These are phyloP conservation scores for Gnaphalium uliginosum DNA, from an alignment of 129 eudicot genomes.

Conservation along the genomic window DNA sequence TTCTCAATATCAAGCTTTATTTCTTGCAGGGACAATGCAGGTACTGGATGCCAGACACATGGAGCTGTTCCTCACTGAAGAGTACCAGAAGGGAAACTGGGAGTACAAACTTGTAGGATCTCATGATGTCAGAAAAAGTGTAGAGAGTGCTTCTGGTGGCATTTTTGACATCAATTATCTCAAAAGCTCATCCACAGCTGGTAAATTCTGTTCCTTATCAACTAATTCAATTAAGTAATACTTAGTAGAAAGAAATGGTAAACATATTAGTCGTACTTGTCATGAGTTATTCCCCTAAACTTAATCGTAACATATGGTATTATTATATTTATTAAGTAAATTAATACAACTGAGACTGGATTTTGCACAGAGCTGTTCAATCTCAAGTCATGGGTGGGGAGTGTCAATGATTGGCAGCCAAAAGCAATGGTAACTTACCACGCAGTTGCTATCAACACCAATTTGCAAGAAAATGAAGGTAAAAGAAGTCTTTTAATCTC, in stretches of 20 bases:
- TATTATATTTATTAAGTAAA: not conserved
- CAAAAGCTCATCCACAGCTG: slow-evolving; percentile 69
- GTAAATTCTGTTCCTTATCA: slow-evolving; percentile 37
- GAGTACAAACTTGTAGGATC: slow-evolving; percentile 63
- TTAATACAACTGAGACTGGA: not conserved
- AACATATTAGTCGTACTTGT: slow-evolving; percentile 5
- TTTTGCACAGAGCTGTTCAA: slow-evolving; percentile 57
- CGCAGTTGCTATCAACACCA: slow-evolving; percentile 92
- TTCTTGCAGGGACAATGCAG: slow-evolving; percentile 91
- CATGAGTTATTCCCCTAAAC: slow-evolving; percentile 5
- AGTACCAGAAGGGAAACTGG: slow-evolving; percentile 78
- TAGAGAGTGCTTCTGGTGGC: slow-evolving; percentile 76
- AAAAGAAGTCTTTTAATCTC: slow-evolving; percentile 16
- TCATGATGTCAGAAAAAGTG: slow-evolving; percentile 55
- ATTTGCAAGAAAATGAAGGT: slow-evolving; percentile 91
- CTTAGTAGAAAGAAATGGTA: not conserved
- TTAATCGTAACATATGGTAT: not conserved
- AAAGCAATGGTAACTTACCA: slow-evolving; percentile 74
- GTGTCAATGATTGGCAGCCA: slow-evolving; percentile 80
- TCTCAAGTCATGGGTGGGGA: slow-evolving; percentile 84
- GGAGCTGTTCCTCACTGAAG: slow-evolving; percentile 72
- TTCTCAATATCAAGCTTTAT: not conserved
- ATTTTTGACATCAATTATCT: slow-evolving; percentile 74
- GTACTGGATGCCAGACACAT: slow-evolving; percentile 85
- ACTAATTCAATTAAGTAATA: slow-evolving; percentile 3